These are phyloP conservation scores for Botrytis porri DNA, from an alignment of 2,329 filamentous ascomycete genomes.

Conservation along the genomic window DNA sequence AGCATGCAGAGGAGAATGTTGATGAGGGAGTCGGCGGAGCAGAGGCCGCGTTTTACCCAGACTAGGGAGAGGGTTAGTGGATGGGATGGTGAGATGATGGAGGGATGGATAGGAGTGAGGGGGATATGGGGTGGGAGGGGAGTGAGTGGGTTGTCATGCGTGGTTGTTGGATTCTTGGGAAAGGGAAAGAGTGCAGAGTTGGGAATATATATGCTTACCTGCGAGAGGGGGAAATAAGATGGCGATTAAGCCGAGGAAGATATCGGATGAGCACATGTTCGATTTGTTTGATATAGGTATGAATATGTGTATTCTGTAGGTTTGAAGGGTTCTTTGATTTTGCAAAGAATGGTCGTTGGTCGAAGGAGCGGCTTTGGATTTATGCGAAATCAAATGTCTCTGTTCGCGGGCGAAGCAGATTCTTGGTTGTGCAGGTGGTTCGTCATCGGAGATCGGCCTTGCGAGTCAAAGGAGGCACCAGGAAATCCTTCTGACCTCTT, in stretches of 20 bases:
- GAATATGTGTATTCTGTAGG: neutral
- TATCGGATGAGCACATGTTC: conserved; percentile 57
- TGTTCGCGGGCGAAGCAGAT: conserved; percentile 9
- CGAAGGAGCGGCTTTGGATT: neutral
- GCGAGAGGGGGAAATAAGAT: conserved; percentile 64
- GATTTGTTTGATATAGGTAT: neutral
- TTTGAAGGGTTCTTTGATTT: neutral
- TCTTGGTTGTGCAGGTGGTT: conserved; percentile 9
- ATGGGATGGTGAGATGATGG: neutral
- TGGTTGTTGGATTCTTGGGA: neutral
- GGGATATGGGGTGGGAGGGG: neutral
- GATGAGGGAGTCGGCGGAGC: conserved; percentile 87
- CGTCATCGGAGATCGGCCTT: conserved; percentile 11
- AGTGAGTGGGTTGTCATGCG: neutral
- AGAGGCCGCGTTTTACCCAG: conserved; percentile 95
- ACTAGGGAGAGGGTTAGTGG: conserved; percentile 50
- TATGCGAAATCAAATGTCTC: conserved; percentile 7
- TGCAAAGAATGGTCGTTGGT: neutral
- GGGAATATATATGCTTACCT: conserved; percentile 46
- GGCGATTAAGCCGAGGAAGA: conserved; percentile 64
- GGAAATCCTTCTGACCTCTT: neutral
- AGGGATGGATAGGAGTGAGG: neutral
- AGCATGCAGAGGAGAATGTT: conserved; percentile 87
- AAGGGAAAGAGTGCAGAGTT: neutral
- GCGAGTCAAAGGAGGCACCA: conserved; percentile 12